Percentiles rank a stretch among this genome's conserved stretches.
These are phyloP conservation scores for Russula abietina DNA, from an alignment of 768 basidiomycete species.

Conservation along the genomic window DNA sequence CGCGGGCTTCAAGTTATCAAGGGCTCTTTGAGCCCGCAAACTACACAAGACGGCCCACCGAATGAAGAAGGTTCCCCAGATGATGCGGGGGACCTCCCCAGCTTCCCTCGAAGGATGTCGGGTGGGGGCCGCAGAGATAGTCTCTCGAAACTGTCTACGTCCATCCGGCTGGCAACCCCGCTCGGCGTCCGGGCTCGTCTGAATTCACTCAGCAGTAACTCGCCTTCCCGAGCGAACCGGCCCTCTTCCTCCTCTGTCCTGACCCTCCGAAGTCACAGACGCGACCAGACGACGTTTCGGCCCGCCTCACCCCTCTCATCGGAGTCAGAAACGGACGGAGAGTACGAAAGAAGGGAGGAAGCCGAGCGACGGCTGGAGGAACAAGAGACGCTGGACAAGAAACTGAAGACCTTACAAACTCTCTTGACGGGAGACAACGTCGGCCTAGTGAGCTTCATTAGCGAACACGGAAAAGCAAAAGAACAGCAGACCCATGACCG, in stretches of 20 bases:
- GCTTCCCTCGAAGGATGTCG: constrained; percentile 23
- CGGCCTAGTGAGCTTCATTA: constrained; percentile 51
- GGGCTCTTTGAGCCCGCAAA: constrained; percentile 50
- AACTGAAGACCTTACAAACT: constrained; percentile 59
- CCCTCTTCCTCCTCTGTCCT: constrained; percentile 62
- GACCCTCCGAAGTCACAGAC: constrained; percentile 42
- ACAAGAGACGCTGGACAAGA: constrained; percentile 58
- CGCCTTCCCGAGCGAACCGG: constrained; percentile 40
- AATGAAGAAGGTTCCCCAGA: constrained; percentile 6
- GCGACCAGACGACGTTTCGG: constrained; percentile 17
- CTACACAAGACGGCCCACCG: constrained; percentile 33
- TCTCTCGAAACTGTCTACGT: constrained; percentile 34
- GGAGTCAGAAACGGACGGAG: constrained; percentile 42
- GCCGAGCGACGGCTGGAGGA: constrained; percentile 61
- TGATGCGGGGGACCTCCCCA: constrained; percentile 17
- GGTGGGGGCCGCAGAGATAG: constrained; percentile 19
- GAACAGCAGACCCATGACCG: constrained; percentile 29
- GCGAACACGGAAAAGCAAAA: constrained; percentile 16
- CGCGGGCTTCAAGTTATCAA: constrained; percentile 69
- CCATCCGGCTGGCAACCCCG: constrained; percentile 47
- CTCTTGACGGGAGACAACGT: constrained; percentile 71
- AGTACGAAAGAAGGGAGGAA: constrained; percentile 58
- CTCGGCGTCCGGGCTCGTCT: constrained; percentile 65
- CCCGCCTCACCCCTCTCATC: constrained; percentile 28
- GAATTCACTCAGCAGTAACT: constrained; percentile 57